These are phyloP conservation scores for Allantophomopsis cytisporea DNA, from an alignment of 2,329 filamentous ascomycete species.

Conservation along the genomic window DNA sequence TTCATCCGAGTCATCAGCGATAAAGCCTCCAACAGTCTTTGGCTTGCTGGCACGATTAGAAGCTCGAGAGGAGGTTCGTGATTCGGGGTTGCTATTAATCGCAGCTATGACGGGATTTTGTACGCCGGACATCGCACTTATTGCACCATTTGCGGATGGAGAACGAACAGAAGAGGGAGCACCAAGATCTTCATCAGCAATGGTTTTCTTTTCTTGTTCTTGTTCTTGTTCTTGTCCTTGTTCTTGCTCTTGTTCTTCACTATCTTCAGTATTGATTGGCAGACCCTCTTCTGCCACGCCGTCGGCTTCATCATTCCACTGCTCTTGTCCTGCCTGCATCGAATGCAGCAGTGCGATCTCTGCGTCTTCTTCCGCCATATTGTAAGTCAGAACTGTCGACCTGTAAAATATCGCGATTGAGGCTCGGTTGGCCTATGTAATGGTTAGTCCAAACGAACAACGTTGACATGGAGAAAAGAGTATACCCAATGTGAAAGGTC, in stretches of 20 bases:
- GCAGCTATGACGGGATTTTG: conserved; percentile 12
- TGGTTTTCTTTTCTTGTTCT: conserved; percentile 19
- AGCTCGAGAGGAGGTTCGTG: conserved; percentile 15
- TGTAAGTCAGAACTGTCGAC: not conserved
- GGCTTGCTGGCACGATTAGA: conserved; percentile 1
- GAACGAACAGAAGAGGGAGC: conserved; percentile 18
- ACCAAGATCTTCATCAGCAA: conserved; percentile 22
- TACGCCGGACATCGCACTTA: conserved; percentile 18
- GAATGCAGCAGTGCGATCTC: conserved; percentile 22
- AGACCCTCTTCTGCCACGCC: conserved; percentile 15
- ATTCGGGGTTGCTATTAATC: conserved; percentile 13
- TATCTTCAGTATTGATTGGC: conserved; percentile 19
- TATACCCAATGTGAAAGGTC: no score
- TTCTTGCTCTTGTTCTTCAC: conserved; percentile 17
- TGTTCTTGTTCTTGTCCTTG: conserved; percentile 17
- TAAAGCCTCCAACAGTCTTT: conserved; percentile 19
- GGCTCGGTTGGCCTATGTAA: no score
- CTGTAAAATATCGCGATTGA: no score
- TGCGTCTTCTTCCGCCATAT: conserved; percentile 20
- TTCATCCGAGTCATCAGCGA: conserved; percentile 21
- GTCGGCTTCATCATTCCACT: conserved; percentile 15
- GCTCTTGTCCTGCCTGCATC: conserved; percentile 19
- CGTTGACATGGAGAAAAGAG: no score
- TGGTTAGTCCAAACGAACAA: no score
- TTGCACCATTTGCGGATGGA: conserved; percentile 16